Evolutionary conservation across 139 green algal genomes (phyloP), one percentile per base, ranked within the genome.

Genomic region (Tetraselmis chui): DNA sequence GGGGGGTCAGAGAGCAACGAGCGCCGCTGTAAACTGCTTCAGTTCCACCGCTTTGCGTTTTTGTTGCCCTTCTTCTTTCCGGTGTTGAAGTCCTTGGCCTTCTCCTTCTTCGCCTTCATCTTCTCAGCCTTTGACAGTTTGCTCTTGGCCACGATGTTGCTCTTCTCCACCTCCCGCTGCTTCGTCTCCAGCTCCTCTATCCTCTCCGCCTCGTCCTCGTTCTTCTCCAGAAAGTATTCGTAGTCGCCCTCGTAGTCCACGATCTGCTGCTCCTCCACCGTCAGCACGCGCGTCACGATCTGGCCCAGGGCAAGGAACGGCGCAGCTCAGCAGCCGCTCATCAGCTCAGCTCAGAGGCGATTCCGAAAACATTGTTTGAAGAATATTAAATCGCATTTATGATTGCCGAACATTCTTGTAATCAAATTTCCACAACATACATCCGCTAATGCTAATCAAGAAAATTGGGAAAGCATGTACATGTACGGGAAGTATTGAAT

Each of bases 101-200:
- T 97, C 2, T 93, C 83, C 86, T 96, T 96, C 81, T 97, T 97
- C 29, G 83, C 59, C 29, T 84, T 77, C 82, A 89, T 84, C 86
- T 97, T 97, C 84, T 98, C 94, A 23, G 94, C 94, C 86, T 97
- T 97, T 83, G 82, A 91, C 91, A 98, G 95, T 84, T 91, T 98
- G 82, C 76, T 89, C 87, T 98, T 98, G 58, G 94, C 82, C 90
- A 98, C 99, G 85, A 94, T 93, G 75, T 89, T 91, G 29, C 84
- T 78, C 87, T 97, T 90, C 76, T 93, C 90, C 24, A 95, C 87
- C 76, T 92, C 89, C 78, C 90, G 89, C 2, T 83, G 77, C 80
- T 89, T 87, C 29, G 86, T 85, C 81, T 93, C 91, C 89, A 96
- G 97, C 11, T 84, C 90, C 59, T 82, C 88, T 83, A 91, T 89